Percentiles rank a stretch among this genome's conserved stretches.
Conservation (phyloP, 2,329 filamentous ascomycete genomes). For the Aschersonia sp. region DNA sequence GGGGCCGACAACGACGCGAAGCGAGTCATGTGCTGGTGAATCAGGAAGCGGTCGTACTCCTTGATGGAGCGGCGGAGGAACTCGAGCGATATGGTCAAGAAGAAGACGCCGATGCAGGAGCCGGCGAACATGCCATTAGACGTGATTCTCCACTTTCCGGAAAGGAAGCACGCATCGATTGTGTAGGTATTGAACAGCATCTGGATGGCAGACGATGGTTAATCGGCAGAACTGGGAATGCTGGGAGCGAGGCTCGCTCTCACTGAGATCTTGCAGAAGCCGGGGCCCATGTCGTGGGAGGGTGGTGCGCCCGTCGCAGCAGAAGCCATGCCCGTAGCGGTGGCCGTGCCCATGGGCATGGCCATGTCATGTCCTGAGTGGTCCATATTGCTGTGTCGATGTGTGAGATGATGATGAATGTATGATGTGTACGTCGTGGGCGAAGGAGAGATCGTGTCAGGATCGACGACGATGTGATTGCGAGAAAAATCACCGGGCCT, state of each 20-base stretch:
- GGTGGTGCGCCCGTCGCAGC: constrained; percentile 3
- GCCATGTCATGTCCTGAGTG: constrained; percentile 7
- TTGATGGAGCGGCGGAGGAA: constrained; percentile 53
- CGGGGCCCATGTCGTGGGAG: no score
- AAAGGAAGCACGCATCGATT: constrained; percentile 56
- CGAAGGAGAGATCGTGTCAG: no score
- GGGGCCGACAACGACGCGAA: constrained; percentile 5
- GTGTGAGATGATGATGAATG: no score
- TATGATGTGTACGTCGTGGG: no score
- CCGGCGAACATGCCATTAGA: constrained; percentile 61
- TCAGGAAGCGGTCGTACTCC: constrained; percentile 57
- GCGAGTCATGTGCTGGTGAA: constrained; percentile 33
- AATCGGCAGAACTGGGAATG: no score
- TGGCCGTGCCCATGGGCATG: constrained; percentile 4
- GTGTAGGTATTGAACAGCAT: constrained; percentile 76
- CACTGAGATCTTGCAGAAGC: constrained; percentile 23
- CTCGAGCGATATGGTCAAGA: constrained; percentile 62
- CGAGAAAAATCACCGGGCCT: no score
- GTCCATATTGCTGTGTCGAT: constrained; percentile 2
- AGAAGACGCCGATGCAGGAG: constrained; percentile 62
- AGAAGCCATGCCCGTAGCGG: constrained; percentile 10
- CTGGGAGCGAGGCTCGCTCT: not conserved
- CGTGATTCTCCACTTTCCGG: constrained; percentile 53
- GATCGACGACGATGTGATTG: no score
- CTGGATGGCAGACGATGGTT: constrained; percentile 19